phyloP scores from a whole-genome alignment of 768 basidiomycete species.

The Galerina marginata region DNA sequence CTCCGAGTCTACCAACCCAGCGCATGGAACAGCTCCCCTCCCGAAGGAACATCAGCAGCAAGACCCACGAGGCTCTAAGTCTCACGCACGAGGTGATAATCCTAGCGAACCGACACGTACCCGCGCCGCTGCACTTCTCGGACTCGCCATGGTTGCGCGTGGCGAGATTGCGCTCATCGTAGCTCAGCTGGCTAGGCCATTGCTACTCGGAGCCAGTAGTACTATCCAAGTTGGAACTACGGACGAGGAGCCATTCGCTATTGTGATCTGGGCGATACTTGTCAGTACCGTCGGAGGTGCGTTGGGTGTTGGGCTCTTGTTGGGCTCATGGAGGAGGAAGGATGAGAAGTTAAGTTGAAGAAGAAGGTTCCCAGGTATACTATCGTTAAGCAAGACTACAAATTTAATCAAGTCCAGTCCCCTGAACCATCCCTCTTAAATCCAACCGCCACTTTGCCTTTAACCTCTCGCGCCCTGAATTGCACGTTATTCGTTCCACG shows the following conservation, averaged over 20 bases:
- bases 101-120: conserved; percentile 19
- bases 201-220: conserved; percentile 24
- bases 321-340: conserved; percentile 21
- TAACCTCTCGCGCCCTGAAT: too few relatives aligned
- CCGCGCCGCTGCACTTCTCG: conserved; percentile 46
- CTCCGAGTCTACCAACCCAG: too few relatives aligned
- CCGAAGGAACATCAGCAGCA: too few relatives aligned
- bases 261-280: conserved; percentile 64
- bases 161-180: conserved; percentile 74
- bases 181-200: conserved; percentile 47
- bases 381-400: not conserved
- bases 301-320: conserved; percentile 33
- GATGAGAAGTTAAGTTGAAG: not conserved
- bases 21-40: too few relatives aligned
- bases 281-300: conserved; percentile 59
- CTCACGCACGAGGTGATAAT: not conserved
- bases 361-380: not conserved
- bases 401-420: too few relatives aligned
- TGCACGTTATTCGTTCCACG: too few relatives aligned
- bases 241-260: conserved; percentile 50
- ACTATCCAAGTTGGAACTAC: not conserved
- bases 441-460: too few relatives aligned
- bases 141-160: conserved; percentile 66
- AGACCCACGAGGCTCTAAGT: too few relatives aligned
- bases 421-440: too few relatives aligned